Evolutionary conservation across 1,284 basidiomycete genomes (phyloP).

Genomic region (Ceratobasidium sp.): DNA sequence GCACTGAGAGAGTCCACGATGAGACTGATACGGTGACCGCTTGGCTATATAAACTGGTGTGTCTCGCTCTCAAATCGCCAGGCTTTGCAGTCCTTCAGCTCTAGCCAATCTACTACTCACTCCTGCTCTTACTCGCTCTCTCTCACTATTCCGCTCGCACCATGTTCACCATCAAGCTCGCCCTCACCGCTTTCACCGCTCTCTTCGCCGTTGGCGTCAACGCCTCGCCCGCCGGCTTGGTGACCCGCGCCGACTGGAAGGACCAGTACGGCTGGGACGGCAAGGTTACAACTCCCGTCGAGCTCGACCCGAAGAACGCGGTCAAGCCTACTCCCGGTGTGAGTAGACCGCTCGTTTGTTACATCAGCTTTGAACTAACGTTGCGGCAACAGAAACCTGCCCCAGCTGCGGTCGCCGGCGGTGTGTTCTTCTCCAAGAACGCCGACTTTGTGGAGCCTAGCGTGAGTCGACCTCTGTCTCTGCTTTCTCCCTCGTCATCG

Average conservation of each 20-base stretch:
- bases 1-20: too few relatives aligned
- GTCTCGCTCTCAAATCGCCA: not conserved
- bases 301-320: slow-evolving; percentile 1
- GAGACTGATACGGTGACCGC: too few relatives aligned
- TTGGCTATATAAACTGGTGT: not conserved
- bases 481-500: not conserved
- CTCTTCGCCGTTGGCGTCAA: not conserved
- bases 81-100: not conserved
- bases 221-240: not conserved
- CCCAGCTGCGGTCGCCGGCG: slow-evolving; percentile 16
- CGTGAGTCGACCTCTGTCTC: not conserved
- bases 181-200: not conserved
- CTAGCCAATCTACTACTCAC: not conserved
- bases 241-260: slow-evolving; percentile 15
- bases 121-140: not conserved
- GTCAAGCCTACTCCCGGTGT: slow-evolving; percentile 5
- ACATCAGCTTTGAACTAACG: not conserved
- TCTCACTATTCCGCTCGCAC: slow-evolving; percentile 1
- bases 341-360: not conserved
- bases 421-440: slow-evolving; percentile 16
- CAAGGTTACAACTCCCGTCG: slow-evolving; percentile 7
- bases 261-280: slow-evolving; percentile 3
- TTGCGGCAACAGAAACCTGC: not conserved
- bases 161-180: slow-evolving; percentile 20
- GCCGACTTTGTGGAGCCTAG: not conserved